Conservation (phyloP, 768 basidiomycete species). For the Megacollybia marginata region DNA sequence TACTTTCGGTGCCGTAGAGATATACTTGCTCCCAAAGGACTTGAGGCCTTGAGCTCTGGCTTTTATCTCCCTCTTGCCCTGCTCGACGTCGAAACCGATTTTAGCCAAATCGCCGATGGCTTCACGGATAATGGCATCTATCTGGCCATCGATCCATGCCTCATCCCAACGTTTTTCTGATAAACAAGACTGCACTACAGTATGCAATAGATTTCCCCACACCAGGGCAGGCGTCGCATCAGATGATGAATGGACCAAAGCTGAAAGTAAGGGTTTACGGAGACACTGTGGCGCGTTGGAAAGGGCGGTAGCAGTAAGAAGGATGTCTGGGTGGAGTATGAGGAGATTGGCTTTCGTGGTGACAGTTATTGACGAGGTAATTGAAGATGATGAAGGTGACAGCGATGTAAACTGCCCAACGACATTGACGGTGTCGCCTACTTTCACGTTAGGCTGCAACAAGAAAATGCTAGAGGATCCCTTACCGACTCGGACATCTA, state of each 20-base stretch:
- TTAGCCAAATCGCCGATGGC: conserved; percentile 57
- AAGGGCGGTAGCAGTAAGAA: conserved; percentile 85
- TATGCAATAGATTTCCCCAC: conserved; percentile 92
- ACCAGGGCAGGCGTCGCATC: conserved; percentile 63
- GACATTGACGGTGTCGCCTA: conserved; percentile 79
- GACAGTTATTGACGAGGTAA: conserved; percentile 45
- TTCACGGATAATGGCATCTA: conserved; percentile 46
- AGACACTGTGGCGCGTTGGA: conserved; percentile 77
- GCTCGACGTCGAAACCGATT: conserved; percentile 48
- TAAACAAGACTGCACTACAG: conserved; percentile 82
- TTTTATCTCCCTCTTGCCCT: conserved; percentile 59
- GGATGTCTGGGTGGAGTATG: conserved; percentile 87
- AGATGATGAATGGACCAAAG: conserved; percentile 48
- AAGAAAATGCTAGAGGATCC: background rate
- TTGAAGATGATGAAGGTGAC: conserved; percentile 23
- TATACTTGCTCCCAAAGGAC: conserved; percentile 59
- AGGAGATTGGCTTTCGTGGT: conserved; percentile 61
- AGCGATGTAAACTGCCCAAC: conserved; percentile 39
- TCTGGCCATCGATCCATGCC: conserved; percentile 49
- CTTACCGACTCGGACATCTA: conserved; percentile 55
- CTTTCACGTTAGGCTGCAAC: background rate
- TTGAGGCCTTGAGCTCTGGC: conserved; percentile 57
- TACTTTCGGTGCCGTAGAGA: conserved; percentile 61
- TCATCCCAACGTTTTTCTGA: conserved; percentile 54
- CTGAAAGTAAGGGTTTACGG: conserved; percentile 78